Conservation (phyloP, 176 grass and related monocot species). For the Aegilops longissima region DNA sequence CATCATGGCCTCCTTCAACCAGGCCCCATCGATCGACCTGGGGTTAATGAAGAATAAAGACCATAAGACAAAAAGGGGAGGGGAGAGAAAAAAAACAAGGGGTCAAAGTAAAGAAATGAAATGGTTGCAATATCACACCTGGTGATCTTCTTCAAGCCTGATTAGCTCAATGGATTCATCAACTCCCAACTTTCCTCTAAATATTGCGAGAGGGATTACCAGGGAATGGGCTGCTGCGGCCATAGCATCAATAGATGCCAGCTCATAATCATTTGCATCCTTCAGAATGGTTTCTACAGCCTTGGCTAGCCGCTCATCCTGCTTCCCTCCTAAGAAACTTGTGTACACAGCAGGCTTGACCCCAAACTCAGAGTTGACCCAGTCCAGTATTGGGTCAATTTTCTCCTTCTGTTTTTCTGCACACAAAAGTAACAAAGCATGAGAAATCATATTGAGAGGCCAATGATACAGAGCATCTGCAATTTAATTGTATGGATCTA, state of each 20-base stretch:
- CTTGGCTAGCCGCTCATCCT: slow-evolving; percentile 61
- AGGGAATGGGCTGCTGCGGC: slow-evolving; percentile 84
- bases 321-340: slow-evolving; percentile 81
- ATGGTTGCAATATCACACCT: slow-evolving; percentile 45
- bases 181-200: slow-evolving; percentile 60
- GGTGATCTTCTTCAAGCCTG: slow-evolving; percentile 91
- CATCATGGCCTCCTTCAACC: slow-evolving; percentile 97
- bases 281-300: slow-evolving; percentile 62
- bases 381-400: slow-evolving; percentile 80
- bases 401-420: slow-evolving; percentile 91
- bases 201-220: slow-evolving; percentile 85
- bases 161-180: slow-evolving; percentile 89
- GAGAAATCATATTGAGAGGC: not conserved
- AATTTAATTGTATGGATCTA: not conserved
- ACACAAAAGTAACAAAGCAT: slow-evolving; percentile 11
- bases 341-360: slow-evolving; percentile 68
- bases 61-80: not conserved
- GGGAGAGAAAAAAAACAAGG: not conserved
- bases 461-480: not conserved
- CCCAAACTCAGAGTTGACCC: slow-evolving; percentile 82
- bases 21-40: slow-evolving; percentile 93
- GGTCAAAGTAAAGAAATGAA: not conserved
- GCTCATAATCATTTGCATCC: slow-evolving; percentile 63
- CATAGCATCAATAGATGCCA: slow-evolving; percentile 95
- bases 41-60: not conserved